Evolutionary conservation across 345 rosid genomes (phyloP).

Genomic region (Salix arbutifolia): DNA sequence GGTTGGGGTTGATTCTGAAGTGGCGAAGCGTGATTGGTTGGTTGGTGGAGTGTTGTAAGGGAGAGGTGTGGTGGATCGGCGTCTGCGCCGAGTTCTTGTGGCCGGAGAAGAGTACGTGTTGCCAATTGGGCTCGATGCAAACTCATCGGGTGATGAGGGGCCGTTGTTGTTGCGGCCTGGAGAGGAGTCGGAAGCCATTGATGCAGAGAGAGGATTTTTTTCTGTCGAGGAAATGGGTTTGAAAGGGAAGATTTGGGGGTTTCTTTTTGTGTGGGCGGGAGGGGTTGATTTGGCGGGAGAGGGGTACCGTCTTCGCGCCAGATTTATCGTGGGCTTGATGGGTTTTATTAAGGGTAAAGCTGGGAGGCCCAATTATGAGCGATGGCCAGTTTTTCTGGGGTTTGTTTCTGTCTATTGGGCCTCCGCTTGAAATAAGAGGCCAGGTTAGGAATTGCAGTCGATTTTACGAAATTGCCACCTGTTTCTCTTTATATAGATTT

Average conservation of each 20-base stretch:
- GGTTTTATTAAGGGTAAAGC: not conserved
- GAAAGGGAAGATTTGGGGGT: constrained; percentile 1
- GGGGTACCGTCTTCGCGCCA: constrained; percentile 50
- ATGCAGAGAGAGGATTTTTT: constrained; percentile 18
- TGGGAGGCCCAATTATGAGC: too few species aligned
- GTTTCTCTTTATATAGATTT: too few species aligned
- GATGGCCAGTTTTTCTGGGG: not conserved
- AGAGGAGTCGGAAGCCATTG: constrained; percentile 73
- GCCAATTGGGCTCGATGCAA: constrained; percentile 60
- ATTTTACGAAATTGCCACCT: not conserved
- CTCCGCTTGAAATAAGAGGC: not conserved
- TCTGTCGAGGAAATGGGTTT: not conserved
- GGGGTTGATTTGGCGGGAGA: constrained; percentile 38
- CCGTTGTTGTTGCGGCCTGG: constrained; percentile 43
- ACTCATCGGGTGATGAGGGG: constrained; percentile 65
- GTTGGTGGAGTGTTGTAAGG: constrained; percentile 11
- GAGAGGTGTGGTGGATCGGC: constrained; percentile 4
- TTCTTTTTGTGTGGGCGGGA: constrained; percentile 13
- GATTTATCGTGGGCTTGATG: constrained; percentile 15
- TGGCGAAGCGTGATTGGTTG: constrained; percentile 23
- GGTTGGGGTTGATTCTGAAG: constrained; percentile 48
- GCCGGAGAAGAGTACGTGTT: constrained; percentile 59
- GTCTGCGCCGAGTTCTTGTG: constrained; percentile 24
- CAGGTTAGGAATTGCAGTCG: too few species aligned
- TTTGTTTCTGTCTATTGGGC: not conserved